A percentile compares a stretch with the other conserved stretches of the same genome.
Conservation (phyloP, 352 stramenopile species). For the Globisporangium emineosum region DNA sequence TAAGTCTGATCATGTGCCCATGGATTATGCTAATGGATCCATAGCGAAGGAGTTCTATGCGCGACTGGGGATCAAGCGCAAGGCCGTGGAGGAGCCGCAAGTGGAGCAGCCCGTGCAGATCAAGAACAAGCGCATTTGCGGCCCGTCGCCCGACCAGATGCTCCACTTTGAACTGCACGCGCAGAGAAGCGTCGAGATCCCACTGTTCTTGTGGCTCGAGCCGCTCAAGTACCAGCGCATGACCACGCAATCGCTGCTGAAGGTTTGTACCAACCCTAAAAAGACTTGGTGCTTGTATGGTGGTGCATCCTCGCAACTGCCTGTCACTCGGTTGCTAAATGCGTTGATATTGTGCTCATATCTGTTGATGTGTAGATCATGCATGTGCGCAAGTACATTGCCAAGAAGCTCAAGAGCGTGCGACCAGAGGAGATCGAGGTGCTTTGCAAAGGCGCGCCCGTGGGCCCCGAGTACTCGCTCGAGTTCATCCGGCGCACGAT, state of each 20-base stretch:
- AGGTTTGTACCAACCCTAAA: slow-evolving; percentile 32
- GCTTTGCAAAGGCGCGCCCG: slow-evolving; percentile 37
- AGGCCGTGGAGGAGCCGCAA: slow-evolving; percentile 20
- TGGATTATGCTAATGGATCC: background rate
- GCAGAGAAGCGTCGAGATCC: slow-evolving; percentile 33
- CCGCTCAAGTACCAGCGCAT: slow-evolving; percentile 33
- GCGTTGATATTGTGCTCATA: background rate
- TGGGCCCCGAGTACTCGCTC: slow-evolving; percentile 62
- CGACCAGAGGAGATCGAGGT: slow-evolving; percentile 56
- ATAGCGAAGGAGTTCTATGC: slow-evolving; percentile 42
- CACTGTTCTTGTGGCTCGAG: slow-evolving; percentile 37
- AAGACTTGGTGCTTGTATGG: too few species aligned
- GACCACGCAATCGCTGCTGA: slow-evolving; percentile 41
- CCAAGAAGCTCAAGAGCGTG: slow-evolving; percentile 35
- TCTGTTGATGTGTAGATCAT: slow-evolving; percentile 34
- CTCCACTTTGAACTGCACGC: slow-evolving; percentile 48
- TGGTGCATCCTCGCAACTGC: background rate
- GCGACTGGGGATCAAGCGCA: slow-evolving; percentile 56
- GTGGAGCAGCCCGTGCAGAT: slow-evolving; percentile 13
- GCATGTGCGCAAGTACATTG: slow-evolving; percentile 60
- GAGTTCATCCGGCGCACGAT: slow-evolving; percentile 62
- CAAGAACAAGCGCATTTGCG: slow-evolving; percentile 22
- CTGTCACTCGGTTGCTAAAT: background rate
- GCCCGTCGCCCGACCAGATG: slow-evolving; percentile 31
- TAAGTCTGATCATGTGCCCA: background rate